phyloP scores from a whole-genome alignment of 148 eudicot species.

The Simmondsia chinensis region DNA sequence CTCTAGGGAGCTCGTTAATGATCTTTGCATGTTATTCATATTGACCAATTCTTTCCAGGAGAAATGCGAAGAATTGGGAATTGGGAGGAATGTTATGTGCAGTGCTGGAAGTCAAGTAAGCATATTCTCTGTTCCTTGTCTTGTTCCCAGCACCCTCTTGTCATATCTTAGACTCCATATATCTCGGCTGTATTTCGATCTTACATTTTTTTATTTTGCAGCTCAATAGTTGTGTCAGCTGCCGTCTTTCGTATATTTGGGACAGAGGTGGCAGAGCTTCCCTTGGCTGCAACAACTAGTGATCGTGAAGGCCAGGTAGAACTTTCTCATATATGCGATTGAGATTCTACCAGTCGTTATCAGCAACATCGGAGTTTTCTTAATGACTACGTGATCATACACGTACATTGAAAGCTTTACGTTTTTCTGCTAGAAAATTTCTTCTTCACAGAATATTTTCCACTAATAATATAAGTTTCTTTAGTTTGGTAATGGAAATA shows the following conservation, averaged over 20 bases:
- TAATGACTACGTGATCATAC: neutral
- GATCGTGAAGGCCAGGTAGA: constrained; percentile 61
- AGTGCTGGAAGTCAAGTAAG: constrained; percentile 62
- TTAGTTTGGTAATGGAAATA: too few species aligned
- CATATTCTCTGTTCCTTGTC: neutral
- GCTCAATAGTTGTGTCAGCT: constrained; percentile 66
- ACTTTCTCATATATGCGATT: too few species aligned
- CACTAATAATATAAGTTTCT: too few species aligned
- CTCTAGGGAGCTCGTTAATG: too few species aligned
- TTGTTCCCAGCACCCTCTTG: too few species aligned
- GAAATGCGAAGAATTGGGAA: constrained; percentile 47
- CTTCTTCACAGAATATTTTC: too few species aligned
- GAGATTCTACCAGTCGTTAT: neutral
- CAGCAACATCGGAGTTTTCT: neutral
- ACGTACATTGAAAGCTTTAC: too few species aligned
- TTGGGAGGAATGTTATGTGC: constrained; percentile 87
- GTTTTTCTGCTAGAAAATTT: too few species aligned
- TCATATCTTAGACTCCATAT: neutral
- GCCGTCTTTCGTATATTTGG: constrained; percentile 74
- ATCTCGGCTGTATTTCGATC: neutral
- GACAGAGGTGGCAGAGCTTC: constrained; percentile 74
- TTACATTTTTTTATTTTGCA: constrained; percentile 17
- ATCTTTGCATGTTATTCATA: neutral
- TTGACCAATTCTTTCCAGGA: constrained; percentile 26
- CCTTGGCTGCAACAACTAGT: constrained; percentile 65